phyloP scores from a whole-genome alignment of 2,329 filamentous ascomycete species.

The Coniochaeta sp. region DNA sequence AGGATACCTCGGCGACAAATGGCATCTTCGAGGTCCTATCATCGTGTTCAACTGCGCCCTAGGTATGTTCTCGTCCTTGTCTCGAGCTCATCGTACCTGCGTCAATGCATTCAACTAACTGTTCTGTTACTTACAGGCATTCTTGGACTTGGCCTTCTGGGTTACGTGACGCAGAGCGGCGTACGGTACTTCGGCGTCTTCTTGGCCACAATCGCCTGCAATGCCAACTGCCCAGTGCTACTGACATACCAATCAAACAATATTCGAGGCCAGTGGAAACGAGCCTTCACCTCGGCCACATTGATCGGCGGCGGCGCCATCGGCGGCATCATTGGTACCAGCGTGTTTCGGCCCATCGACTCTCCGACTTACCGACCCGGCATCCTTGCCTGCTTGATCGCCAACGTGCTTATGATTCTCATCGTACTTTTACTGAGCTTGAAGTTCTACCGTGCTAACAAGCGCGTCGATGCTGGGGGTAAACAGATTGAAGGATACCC shows the following conservation, averaged over 20 bases:
- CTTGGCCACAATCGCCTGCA: slow-evolving; percentile 55
- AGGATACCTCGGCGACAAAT: slow-evolving; percentile 1
- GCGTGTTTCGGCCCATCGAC: slow-evolving; percentile 1
- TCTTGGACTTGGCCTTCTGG: slow-evolving; percentile 60
- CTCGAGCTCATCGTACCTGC: background rate
- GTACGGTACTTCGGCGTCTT: slow-evolving; percentile 20
- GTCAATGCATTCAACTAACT: slow-evolving; percentile 3
- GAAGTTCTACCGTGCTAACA: slow-evolving; percentile 4
- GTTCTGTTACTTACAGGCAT: slow-evolving; percentile 12
- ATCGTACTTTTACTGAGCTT: background rate
- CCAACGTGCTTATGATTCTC: slow-evolving; percentile 4
- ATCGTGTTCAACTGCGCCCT: slow-evolving; percentile 3
- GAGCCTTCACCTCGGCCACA: slow-evolving; percentile 64
- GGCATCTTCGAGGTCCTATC: background rate
- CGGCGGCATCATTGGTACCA: slow-evolving; percentile 60
- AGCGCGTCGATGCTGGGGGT: slow-evolving; percentile 3
- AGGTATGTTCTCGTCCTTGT: background rate
- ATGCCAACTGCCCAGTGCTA: slow-evolving; percentile 61
- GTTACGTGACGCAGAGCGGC: slow-evolving; percentile 41
- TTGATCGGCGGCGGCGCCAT: slow-evolving; percentile 66
- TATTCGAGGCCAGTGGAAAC: slow-evolving; percentile 74
- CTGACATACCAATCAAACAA: slow-evolving; percentile 77
- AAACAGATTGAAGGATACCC: slow-evolving; percentile 5
- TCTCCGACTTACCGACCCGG: background rate
- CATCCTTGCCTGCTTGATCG: slow-evolving; percentile 4